Evolutionary conservation across 2,329 filamentous ascomycete species (phyloP).

Genomic region (Xylariomycetidae sp.): DNA sequence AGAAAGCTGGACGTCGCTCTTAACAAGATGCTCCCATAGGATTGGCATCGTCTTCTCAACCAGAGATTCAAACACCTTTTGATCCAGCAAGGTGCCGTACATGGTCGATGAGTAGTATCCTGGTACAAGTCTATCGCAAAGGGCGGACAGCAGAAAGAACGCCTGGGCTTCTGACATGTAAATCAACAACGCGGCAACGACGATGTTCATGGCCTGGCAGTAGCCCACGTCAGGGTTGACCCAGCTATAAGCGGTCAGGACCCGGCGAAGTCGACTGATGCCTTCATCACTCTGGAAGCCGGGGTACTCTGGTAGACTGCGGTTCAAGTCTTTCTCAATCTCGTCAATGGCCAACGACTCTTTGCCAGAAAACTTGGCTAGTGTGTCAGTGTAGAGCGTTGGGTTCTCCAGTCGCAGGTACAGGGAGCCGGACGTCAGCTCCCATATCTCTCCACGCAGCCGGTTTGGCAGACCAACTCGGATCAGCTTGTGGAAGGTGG

Average conservation of each 20-base stretch:
- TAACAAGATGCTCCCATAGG: constrained; percentile 95
- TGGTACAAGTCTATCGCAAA: constrained; percentile 88
- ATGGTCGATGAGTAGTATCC: constrained; percentile 99
- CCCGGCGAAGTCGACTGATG: constrained; percentile 80
- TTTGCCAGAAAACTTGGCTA: constrained; percentile 74
- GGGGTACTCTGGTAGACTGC: constrained; percentile 92
- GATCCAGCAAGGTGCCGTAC: constrained; percentile 95
- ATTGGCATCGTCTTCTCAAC: constrained; percentile 99
- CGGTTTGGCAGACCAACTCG: constrained; percentile 91
- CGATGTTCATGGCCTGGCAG: constrained; percentile 99
- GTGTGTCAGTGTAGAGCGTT: constrained; percentile 74
- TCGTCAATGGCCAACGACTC: constrained; percentile 96
- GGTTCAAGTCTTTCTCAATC: constrained; percentile 97
- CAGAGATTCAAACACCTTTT: constrained; percentile 93
- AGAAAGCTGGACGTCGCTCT: constrained; percentile 92
- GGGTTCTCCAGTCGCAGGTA: constrained; percentile 85
- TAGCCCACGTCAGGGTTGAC: constrained; percentile 93
- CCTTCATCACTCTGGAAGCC: constrained; percentile 96
- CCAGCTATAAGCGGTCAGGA: constrained; percentile 97
- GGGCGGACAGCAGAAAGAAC: constrained; percentile 84
- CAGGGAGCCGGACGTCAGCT: constrained; percentile 84
- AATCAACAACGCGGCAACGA: constrained; percentile 94
- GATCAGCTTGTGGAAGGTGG: constrained; percentile 96
- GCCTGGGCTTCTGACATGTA: constrained; percentile 97
- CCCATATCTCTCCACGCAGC: constrained; percentile 91